phyloP scores from a whole-genome alignment of 345 rosid genomes.

The Moringa oleifera region DNA sequence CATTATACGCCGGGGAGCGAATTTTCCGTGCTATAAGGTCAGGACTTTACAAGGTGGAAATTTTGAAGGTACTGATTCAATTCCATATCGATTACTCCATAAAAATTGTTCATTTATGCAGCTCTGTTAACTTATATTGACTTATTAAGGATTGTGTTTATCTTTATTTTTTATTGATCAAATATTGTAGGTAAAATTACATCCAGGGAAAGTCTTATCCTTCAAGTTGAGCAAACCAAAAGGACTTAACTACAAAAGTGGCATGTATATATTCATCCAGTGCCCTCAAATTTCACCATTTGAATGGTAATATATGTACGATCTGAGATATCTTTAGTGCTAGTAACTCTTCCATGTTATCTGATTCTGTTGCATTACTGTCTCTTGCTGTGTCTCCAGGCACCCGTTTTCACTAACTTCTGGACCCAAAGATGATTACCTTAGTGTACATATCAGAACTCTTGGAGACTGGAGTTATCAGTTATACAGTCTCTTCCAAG shows the following conservation, averaged over 20 bases:
- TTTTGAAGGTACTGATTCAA: conserved; percentile 27
- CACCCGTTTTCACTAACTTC: conserved; percentile 63
- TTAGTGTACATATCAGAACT: conserved; percentile 50
- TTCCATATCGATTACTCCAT: background rate
- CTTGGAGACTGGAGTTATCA: conserved; percentile 63
- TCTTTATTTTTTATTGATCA: background rate
- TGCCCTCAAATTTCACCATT: conserved; percentile 53
- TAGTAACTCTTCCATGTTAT: background rate
- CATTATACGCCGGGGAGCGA: conserved; percentile 48
- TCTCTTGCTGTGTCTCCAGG: conserved; percentile 27
- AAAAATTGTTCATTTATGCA: background rate
- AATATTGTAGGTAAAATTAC: conserved; percentile 33
- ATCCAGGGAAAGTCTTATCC: conserved; percentile 45
- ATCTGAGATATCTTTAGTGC: no score
- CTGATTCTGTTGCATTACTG: background rate
- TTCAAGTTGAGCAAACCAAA: conserved; percentile 36
- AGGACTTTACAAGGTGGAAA: conserved; percentile 22
- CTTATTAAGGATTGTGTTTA: background rate
- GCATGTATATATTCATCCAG: conserved; percentile 45
- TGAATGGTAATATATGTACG: conserved; percentile 35
- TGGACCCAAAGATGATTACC: conserved; percentile 38
- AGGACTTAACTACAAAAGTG: conserved; percentile 42
- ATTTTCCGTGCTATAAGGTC: conserved; percentile 40
- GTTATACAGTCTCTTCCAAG: conserved; percentile 39
- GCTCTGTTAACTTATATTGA: background rate